These are phyloP conservation scores for Tetracladium setigerum DNA, from an alignment of 495 filamentous ascomycete genomes.

Conservation along the genomic window DNA sequence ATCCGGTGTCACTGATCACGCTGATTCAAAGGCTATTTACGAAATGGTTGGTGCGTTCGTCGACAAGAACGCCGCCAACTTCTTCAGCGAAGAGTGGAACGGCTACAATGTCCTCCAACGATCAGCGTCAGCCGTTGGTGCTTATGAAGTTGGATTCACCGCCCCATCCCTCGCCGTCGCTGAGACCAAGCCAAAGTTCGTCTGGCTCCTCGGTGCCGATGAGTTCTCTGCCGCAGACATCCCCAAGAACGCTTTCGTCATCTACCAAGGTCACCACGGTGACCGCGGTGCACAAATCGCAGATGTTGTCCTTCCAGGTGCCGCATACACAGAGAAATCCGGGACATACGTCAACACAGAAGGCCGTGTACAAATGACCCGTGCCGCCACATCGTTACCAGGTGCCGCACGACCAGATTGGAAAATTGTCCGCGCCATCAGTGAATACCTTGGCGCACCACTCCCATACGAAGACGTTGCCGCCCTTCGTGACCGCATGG, in stretches of 20 bases:
- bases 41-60: conserved; percentile 83
- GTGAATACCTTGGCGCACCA: conserved; percentile 81
- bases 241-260: conserved; percentile 88
- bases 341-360: conserved; percentile 97
- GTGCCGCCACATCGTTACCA: conserved; percentile 74
- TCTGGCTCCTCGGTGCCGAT: conserved; percentile 96
- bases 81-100: conserved; percentile 87
- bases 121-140: conserved; percentile 81
- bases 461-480: conserved; percentile 92
- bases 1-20: conserved; percentile 79
- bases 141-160: conserved; percentile 93
- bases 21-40: conserved; percentile 86
- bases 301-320: conserved; percentile 88
- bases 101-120: conserved; percentile 95
- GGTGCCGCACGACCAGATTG: conserved; percentile 92
- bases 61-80: conserved; percentile 83
- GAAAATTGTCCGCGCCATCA: conserved; percentile 92
- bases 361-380: conserved; percentile 86
- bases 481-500: conserved; percentile 82
- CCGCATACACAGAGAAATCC: conserved; percentile 95
- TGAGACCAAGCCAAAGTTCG: conserved; percentile 78
- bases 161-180: conserved; percentile 71
- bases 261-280: conserved; percentile 98
- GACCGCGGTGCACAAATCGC: conserved; percentile 88
- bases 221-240: conserved; percentile 75